Evolutionary conservation across 176 grass and related monocot species (phyloP).

Genomic region (Coix lacrymajobi): DNA sequence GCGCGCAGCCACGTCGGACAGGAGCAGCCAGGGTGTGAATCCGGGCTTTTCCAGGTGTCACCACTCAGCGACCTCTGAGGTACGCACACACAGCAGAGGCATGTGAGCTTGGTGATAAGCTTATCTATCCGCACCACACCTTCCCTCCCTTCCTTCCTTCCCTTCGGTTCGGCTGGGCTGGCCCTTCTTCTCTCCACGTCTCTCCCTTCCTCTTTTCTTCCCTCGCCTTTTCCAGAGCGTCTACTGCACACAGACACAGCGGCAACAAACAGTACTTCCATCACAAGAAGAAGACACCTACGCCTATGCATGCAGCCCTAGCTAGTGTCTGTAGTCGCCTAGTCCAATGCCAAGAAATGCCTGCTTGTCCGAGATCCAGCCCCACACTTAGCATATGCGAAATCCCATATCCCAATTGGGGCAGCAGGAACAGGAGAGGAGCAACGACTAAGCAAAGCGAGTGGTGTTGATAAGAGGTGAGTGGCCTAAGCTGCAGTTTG

Average conservation of each 20-base stretch:
- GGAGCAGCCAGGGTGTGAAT: not conserved
- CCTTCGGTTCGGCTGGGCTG: not conserved
- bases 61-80: constrained; percentile 5
- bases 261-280: not conserved
- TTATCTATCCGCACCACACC: constrained; percentile 26
- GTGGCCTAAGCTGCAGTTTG: constrained; percentile 21
- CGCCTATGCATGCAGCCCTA: too few species aligned
- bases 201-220: not conserved
- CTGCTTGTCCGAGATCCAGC: not conserved
- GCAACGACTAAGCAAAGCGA: not conserved
- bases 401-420: not conserved
- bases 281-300: not conserved
- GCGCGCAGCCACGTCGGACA: constrained; percentile 15
- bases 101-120: constrained; percentile 34
- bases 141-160: not conserved
- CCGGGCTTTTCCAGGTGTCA: constrained; percentile 39
- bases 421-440: too few species aligned
- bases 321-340: not conserved
- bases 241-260: too few species aligned
- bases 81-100: not conserved
- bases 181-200: constrained; percentile 36
- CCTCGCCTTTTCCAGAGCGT: not conserved
- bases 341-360: not conserved
- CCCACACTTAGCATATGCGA: not conserved
- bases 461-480: constrained; percentile 41